phyloP scores from a whole-genome alignment of 2,329 filamentous ascomycete genomes.

The Neospermospora avenae region DNA sequence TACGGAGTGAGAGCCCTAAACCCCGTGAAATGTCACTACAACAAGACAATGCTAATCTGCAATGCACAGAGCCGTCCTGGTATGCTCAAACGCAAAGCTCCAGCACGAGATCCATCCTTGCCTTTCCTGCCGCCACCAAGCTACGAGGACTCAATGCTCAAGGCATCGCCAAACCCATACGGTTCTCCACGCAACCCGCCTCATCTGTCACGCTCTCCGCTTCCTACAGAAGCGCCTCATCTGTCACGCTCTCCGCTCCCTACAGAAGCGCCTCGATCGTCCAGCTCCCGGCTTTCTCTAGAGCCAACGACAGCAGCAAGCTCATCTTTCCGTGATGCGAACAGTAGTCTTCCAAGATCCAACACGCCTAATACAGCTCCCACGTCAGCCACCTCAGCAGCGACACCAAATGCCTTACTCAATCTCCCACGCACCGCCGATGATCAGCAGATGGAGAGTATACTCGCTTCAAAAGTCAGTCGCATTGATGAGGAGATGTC shows the following conservation, averaged over 20 bases:
- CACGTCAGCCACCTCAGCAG: background rate
- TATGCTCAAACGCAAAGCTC: background rate
- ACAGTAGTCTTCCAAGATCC: background rate
- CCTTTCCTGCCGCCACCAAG: background rate
- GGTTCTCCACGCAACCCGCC: background rate
- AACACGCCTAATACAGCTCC: background rate
- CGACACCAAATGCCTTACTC: background rate
- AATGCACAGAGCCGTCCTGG: slow-evolving; percentile 1
- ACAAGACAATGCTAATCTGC: background rate
- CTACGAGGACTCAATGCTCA: slow-evolving; percentile 1
- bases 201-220: background rate
- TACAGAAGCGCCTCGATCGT: background rate
- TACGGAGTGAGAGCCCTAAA: background rate
- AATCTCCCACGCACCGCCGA: background rate
- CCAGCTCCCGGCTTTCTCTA: background rate
- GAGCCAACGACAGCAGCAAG: background rate
- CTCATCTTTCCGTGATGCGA: background rate
- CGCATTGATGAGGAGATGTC: background rate
- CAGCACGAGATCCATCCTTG: background rate
- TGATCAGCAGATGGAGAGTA: background rate
- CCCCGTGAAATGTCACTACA: no score
- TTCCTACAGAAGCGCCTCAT: background rate
- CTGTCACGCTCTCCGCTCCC: background rate
- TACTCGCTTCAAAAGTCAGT: background rate
- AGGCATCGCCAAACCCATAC: slow-evolving; percentile 1